phyloP scores from a whole-genome alignment of 2,329 filamentous ascomycete genomes.

The Penicillium sp. region DNA sequence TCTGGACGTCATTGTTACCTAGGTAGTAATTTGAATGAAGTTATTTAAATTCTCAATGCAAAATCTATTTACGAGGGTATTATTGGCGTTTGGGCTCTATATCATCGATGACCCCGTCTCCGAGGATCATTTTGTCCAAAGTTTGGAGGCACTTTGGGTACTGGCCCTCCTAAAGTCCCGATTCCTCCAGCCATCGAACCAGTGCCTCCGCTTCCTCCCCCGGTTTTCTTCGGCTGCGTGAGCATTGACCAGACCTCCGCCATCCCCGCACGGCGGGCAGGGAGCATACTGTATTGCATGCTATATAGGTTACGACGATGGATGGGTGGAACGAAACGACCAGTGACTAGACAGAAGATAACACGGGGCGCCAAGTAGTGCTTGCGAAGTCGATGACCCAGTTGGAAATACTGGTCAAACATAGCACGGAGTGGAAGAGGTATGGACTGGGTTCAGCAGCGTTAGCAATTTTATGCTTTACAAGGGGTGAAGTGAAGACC shows the following conservation, averaged over 20 bases:
- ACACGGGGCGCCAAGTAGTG: slow-evolving; percentile 93
- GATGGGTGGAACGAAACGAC: slow-evolving; percentile 92
- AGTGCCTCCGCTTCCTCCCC: slow-evolving; percentile 28
- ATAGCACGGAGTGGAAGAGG: slow-evolving; percentile 90
- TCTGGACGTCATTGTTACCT: not conserved
- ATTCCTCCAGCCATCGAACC: slow-evolving; percentile 31
- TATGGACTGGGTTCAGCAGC: slow-evolving; percentile 65
- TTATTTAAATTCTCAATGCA: slow-evolving; percentile 7
- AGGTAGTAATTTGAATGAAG: no score
- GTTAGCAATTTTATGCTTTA: slow-evolving; percentile 15
- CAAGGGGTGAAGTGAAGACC: slow-evolving; percentile 14
- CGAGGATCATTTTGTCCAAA: slow-evolving; percentile 37
- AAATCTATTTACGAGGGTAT: slow-evolving; percentile 15
- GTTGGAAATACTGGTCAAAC: slow-evolving; percentile 97
- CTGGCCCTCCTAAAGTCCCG: slow-evolving; percentile 29
- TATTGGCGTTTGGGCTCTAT: slow-evolving; percentile 1
- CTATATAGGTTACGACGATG: slow-evolving; percentile 94
- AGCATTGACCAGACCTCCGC: slow-evolving; percentile 82
- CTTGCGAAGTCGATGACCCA: slow-evolving; percentile 87
- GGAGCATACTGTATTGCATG: slow-evolving; percentile 97
- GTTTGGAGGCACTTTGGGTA: slow-evolving; percentile 38
- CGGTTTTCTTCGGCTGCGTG: slow-evolving; percentile 51
- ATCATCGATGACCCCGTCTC: slow-evolving; percentile 40
- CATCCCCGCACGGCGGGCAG: slow-evolving; percentile 77
- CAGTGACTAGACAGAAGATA: slow-evolving; percentile 83